Conservation (phyloP, 345 rosid species). For the Arabis alpina region DNA sequence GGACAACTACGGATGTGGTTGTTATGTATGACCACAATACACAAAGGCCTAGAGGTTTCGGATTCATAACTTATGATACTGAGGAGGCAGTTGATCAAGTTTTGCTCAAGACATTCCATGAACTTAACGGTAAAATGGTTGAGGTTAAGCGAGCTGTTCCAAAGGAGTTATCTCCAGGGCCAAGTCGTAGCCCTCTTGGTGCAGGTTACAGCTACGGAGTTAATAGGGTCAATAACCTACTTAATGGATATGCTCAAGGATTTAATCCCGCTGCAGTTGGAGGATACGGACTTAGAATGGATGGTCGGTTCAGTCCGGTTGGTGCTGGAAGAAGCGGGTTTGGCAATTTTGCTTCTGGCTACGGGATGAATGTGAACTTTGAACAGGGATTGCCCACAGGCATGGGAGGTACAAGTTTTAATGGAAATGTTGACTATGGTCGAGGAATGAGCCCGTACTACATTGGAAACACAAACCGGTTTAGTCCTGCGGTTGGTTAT, state of each 20-base stretch:
- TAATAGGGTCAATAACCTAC: slow-evolving; percentile 68
- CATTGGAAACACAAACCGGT: slow-evolving; percentile 71
- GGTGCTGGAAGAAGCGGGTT: slow-evolving; percentile 64
- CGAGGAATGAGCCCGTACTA: slow-evolving; percentile 70
- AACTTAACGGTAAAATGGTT: slow-evolving; percentile 96
- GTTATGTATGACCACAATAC: slow-evolving; percentile 99
- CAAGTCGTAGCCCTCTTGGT: slow-evolving; percentile 70
- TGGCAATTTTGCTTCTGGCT: slow-evolving; percentile 49
- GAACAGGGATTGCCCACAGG: slow-evolving; percentile 72
- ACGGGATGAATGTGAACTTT: slow-evolving; percentile 74
- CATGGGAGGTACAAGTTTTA: slow-evolving; percentile 60
- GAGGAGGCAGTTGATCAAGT: slow-evolving; percentile 95
- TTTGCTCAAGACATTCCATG: slow-evolving; percentile 86
- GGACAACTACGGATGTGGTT: slow-evolving; percentile 84
- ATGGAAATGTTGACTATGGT: slow-evolving; percentile 68
- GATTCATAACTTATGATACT: slow-evolving; percentile 92
- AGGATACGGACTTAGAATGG: slow-evolving; percentile 68
- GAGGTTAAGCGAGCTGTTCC: slow-evolving; percentile 99
- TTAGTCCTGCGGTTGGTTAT: slow-evolving; percentile 69
- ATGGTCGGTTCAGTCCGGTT: slow-evolving; percentile 78
- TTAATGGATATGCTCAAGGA: slow-evolving; percentile 74
- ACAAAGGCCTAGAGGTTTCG: slow-evolving; percentile 98
- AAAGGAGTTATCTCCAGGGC: slow-evolving; percentile 85
- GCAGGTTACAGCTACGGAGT: slow-evolving; percentile 73
- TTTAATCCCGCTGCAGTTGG: slow-evolving; percentile 55